These are phyloP conservation scores for Rhizophora apiculata DNA, from an alignment of 345 rosid genomes.

Conservation along the genomic window DNA sequence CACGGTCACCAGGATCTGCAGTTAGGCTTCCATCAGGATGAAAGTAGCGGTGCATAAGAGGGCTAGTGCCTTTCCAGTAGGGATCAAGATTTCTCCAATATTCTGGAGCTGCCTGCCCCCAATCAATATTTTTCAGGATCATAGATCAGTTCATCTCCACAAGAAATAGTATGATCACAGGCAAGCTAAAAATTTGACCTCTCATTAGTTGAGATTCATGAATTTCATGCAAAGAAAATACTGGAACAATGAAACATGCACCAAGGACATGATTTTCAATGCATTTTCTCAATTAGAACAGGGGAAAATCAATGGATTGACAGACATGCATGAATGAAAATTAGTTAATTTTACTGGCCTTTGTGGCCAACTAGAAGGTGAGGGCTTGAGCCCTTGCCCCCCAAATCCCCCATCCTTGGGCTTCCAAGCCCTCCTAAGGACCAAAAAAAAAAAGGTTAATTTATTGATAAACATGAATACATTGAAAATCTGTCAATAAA, in stretches of 20 bases:
- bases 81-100: conserved; percentile 65
- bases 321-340: not conserved
- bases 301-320: not conserved
- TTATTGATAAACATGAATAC: too few species aligned
- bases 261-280: not conserved
- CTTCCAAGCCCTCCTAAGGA: too few species aligned
- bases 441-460: too few species aligned
- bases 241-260: not conserved
- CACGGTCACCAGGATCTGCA: conserved; percentile 54
- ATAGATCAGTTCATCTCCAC: not conserved
- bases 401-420: too few species aligned
- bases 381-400: too few species aligned
- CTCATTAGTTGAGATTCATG: not conserved
- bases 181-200: not conserved
- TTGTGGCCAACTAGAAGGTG: too few species aligned
- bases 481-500: too few species aligned
- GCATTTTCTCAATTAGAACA: not conserved
- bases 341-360: too few species aligned
- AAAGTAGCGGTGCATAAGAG: conserved; percentile 53
- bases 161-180: not conserved
- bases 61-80: conserved; percentile 48
- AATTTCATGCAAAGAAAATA: not conserved
- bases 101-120: conserved; percentile 46
- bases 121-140: not conserved
- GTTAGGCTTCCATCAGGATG: conserved; percentile 62